phyloP scores from a whole-genome alignment of 768 basidiomycete species.

The Panaeolus cyanescens region DNA sequence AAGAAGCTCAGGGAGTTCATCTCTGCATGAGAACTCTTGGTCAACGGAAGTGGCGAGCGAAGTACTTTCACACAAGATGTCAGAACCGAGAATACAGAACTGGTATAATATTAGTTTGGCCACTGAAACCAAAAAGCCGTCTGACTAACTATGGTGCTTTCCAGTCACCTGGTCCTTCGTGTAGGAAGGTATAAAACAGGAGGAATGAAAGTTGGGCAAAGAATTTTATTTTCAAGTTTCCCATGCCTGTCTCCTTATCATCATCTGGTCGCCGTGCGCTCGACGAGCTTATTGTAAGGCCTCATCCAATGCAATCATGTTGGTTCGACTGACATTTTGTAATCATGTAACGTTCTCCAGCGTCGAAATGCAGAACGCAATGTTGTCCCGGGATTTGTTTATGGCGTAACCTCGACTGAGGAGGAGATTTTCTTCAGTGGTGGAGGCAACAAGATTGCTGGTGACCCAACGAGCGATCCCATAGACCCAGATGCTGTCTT shows the following conservation, averaged over 20 bases:
- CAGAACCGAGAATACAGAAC: no score
- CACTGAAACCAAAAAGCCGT: no score
- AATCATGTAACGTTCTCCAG: background rate
- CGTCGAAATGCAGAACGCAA: constrained; percentile 10
- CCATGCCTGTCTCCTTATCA: background rate
- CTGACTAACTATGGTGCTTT: no score
- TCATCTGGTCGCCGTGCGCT: constrained; percentile 7
- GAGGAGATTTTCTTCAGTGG: constrained; percentile 27
- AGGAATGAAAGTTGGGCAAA: no score
- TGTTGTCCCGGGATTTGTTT: constrained; percentile 25
- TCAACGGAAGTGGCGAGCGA: no score
- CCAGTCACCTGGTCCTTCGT: no score
- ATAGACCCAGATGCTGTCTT: constrained; percentile 28
- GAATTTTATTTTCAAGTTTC: no score
- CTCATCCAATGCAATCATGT: background rate
- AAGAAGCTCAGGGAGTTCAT: no score
- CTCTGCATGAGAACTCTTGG: no score
- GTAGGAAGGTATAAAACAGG: no score
- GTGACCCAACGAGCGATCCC: constrained; percentile 24
- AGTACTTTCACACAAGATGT: no score
- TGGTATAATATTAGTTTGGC: no score
- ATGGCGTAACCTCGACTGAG: constrained; percentile 28
- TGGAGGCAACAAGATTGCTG: constrained; percentile 21
- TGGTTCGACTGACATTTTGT: background rate
- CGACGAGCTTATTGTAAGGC: constrained; percentile 1